phyloP scores from a whole-genome alignment of 805 yeast species.

The Monosporozyma servazzii region DNA sequence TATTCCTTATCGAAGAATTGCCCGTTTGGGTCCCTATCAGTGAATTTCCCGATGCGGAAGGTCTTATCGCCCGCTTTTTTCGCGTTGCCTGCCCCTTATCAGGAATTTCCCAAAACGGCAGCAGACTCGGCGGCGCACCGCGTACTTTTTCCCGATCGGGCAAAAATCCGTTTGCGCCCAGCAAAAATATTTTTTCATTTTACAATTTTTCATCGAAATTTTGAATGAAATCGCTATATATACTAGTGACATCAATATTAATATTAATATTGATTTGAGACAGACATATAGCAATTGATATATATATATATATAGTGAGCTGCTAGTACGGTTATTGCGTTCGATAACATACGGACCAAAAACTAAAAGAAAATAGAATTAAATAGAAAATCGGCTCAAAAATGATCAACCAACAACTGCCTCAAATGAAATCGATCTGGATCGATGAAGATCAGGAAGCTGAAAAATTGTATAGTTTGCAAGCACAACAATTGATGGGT shows the following conservation, averaged over 20 bases:
- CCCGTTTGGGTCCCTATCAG: not conserved
- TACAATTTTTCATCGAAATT: too few species aligned
- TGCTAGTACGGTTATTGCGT: not conserved
- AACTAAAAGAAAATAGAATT: too few species aligned
- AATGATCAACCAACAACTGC: constrained; percentile 10
- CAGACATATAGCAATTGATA: too few species aligned
- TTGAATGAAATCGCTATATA: too few species aligned
- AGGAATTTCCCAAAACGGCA: not conserved
- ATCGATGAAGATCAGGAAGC: constrained; percentile 33
- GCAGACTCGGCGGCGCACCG: not conserved
- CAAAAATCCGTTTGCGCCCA: not conserved
- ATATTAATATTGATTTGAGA: too few species aligned
- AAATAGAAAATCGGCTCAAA: too few species aligned
- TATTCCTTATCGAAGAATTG: not conserved
- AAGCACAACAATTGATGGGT: constrained; percentile 25
- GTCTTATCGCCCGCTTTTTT: not conserved
- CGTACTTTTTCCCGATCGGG: not conserved
- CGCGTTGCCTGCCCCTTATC: not conserved
- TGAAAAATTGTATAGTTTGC: constrained; percentile 29
- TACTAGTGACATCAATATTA: too few species aligned
- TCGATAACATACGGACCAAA: too few species aligned
- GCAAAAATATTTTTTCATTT: not conserved
- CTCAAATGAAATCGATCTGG: constrained; percentile 37
- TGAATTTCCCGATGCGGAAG: not conserved
- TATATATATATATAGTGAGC: not conserved